These are phyloP conservation scores for Colletotrichum euphorbiae DNA, from an alignment of 2,329 filamentous ascomycete species.

Conservation along the genomic window DNA sequence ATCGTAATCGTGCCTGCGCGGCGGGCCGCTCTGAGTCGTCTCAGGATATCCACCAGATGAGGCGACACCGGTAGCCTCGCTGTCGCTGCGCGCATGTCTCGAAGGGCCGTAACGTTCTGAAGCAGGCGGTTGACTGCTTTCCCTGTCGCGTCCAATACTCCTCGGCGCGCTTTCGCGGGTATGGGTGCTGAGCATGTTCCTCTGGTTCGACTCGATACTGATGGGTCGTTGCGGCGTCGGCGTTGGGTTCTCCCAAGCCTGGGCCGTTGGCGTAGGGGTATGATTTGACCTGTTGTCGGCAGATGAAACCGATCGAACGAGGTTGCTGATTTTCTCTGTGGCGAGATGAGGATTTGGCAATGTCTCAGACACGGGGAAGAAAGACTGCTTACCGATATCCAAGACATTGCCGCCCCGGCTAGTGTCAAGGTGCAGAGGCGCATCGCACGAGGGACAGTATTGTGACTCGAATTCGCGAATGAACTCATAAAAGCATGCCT, in stretches of 20 bases:
- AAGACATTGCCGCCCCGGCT: slow-evolving; percentile 93
- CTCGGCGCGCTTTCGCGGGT: slow-evolving; percentile 53
- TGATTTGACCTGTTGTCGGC: slow-evolving; percentile 69
- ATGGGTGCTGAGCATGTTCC: slow-evolving; percentile 48
- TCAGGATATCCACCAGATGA: slow-evolving; percentile 87
- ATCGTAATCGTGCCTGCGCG: slow-evolving; percentile 91
- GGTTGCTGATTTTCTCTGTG: slow-evolving; percentile 92
- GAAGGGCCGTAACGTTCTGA: slow-evolving; percentile 60
- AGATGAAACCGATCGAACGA: slow-evolving; percentile 84
- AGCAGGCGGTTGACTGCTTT: slow-evolving; percentile 60
- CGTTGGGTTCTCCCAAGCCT: slow-evolving; percentile 74
- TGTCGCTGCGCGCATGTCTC: slow-evolving; percentile 80
- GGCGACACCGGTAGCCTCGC: slow-evolving; percentile 77
- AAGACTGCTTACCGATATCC: slow-evolving; percentile 78
- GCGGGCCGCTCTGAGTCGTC: slow-evolving; percentile 75
- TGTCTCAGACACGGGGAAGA: slow-evolving; percentile 11
- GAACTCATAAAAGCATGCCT: slow-evolving; percentile 99
- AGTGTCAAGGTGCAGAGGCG: slow-evolving; percentile 90
- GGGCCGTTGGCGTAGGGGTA: slow-evolving; percentile 69
- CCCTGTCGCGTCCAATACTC: slow-evolving; percentile 54
- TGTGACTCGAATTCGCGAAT: slow-evolving; percentile 95
- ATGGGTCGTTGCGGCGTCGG: slow-evolving; percentile 64
- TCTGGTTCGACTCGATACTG: slow-evolving; percentile 58
- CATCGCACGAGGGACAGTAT: slow-evolving; percentile 93
- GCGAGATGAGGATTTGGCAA: slow-evolving; percentile 42